Evolutionary conservation across 495 filamentous ascomycete species (phyloP), one percentile per base, ranked within the genome.

Genomic region (Aspergillus leporis): DNA sequence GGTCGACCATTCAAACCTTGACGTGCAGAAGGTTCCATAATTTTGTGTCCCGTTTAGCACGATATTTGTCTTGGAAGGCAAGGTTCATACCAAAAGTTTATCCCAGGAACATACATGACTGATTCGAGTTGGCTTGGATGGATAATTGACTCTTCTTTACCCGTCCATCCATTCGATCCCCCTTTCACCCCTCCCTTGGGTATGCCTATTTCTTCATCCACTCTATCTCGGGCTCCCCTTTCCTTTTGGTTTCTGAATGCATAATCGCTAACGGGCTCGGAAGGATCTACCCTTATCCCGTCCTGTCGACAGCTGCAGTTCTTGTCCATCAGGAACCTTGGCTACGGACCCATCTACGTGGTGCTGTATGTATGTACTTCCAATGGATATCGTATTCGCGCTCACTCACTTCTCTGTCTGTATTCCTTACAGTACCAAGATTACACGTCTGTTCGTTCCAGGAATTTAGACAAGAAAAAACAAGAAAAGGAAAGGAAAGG

Each of bases 81-180:
- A 59, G 56, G 56, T 59, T 59, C 34, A 52, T 59, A 53, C 56
- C 49, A 30, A 59, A 59, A 59, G 50, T 54, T 59, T 38, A 53
- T 59, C 50, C 55, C 23, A 18, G 45, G 47, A 36, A 21, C 22
- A 45, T 38, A 47, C 16, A 9, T 10, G 19, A 18, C 21, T 40
- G 32, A 46, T 41, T 51, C 8, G 36, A 14, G 16, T 19, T 30
- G 19, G 22, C 4, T 23, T 22, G 21, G 32, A 18, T 41, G 59
- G 7, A 25, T 49, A 6, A 9, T 55, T 32, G 4, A 45, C n/a
- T 56, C 9, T 49, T 7, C 14, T 22, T 25, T 49, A 5, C 18
- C 46, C 22, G 18, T 22, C 14, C 46, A 7, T 49, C 46, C 48
- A 3, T 18, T 51, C 12, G 22, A 14, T 51, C 48, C 25, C 40